Evolutionary conservation across 768 basidiomycete species (phyloP).

Genomic region (Boletus sp.): DNA sequence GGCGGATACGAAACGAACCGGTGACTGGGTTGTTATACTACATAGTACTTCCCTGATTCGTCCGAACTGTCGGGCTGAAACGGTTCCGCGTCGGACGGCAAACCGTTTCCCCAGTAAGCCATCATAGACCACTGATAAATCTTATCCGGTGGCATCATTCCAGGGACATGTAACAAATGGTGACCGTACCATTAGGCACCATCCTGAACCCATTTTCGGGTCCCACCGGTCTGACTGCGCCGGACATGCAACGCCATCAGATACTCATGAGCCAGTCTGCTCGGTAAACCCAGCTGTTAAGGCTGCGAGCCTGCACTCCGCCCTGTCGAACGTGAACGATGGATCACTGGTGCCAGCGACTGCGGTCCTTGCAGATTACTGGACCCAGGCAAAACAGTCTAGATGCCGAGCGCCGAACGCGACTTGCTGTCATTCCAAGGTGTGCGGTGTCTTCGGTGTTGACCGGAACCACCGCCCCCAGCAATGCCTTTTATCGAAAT

Average conservation of each 20-base stretch:
- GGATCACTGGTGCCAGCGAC: not conserved
- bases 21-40: no score
- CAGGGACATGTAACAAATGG: not conserved
- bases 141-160: not conserved
- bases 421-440: not conserved
- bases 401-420: constrained; percentile 1
- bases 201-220: not conserved
- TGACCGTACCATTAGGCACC: not conserved
- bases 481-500: not conserved
- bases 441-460: not conserved
- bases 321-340: not conserved
- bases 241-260: not conserved
- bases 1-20: no score
- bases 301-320: not conserved
- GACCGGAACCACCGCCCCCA: not conserved
- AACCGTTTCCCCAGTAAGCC: not conserved
- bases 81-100: not conserved
- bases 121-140: not conserved
- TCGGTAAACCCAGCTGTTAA: not conserved
- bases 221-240: not conserved
- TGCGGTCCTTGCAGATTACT: not conserved
- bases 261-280: not conserved
- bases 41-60: not conserved
- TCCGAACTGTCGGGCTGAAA: not conserved
- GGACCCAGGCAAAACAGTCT: not conserved